Evolutionary conservation across 164 flowering plant species (phyloP), one percentile per base, ranked within the genome.

Genomic region (Magnolia sinica): DNA sequence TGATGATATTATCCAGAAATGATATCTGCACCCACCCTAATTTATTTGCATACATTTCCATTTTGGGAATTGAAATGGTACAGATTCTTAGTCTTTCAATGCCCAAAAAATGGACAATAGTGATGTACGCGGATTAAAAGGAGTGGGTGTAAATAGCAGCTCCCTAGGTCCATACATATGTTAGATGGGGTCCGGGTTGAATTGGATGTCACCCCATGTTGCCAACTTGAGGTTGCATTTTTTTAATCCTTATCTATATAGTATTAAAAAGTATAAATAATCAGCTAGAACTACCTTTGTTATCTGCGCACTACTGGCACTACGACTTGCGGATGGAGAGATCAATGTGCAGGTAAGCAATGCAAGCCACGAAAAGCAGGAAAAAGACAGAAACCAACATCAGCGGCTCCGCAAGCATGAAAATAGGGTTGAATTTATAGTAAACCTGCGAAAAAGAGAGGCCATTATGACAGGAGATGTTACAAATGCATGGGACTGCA

Each of bases 381-480:
- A 91, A 92, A 79, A 94, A 91, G 8, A 75, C 91, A 31, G 88
- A 84, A 27, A 77, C 81, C 87, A 94, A 79, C 94, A 96, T 94
- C 80, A 96, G 73, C 11, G 99, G 99, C 86, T 96, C 97, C 0
- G 93, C 97, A 71, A 96, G 92, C 97, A 92, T 91, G 87, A 87
- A 94, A 52, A 91, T 79, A 18, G 89, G 92, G 74, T 88, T 91
- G 97, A 92, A 94, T 20, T 81, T 87, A 87, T 96, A 96, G 83
- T 90, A 86, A 74, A 96, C 97, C 99, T 96, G 94, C 84, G 78
- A 78, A 77, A 78, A n/a, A 37, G 45, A 5, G 45, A 37, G 45
- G 45, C 45, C 45, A 37, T 37, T 37, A 37, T 37, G 45, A 3
- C 7, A 37, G 45, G 7, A 37, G 45, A 27, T 37, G 45, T 37